A percentile compares a stretch with the other conserved stretches of the same genome.
These are phyloP conservation scores for Moesziomyces sp. DNA, from an alignment of 1,284 basidiomycete genomes.

Conservation along the genomic window DNA sequence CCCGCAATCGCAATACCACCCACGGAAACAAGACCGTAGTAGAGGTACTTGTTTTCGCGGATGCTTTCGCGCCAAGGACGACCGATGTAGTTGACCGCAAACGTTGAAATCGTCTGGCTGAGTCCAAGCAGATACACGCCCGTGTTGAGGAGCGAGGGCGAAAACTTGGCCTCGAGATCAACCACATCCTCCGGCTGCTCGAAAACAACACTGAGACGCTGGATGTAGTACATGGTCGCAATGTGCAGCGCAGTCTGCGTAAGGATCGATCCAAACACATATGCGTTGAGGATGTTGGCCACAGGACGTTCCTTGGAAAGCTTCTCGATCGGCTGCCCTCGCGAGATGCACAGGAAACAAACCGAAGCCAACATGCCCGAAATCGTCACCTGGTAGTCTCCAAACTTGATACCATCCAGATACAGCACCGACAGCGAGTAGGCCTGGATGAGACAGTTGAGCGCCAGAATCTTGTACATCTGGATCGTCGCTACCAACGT, in stretches of 20 bases:
- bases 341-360: conserved; percentile 66
- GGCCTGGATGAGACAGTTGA: conserved; percentile 66
- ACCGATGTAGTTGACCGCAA: conserved; percentile 67
- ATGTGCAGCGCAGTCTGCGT: conserved; percentile 65
- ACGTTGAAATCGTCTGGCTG: conserved; percentile 64
- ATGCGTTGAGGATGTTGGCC: conserved; percentile 61
- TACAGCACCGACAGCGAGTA: conserved; percentile 64
- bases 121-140: conserved; percentile 64
- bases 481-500: conserved; percentile 66
- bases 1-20: conserved; percentile 60
- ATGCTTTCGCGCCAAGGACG: conserved; percentile 63
- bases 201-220: conserved; percentile 44
- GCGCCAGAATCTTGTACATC: conserved; percentile 68
- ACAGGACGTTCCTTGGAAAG: conserved; percentile 63
- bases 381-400: conserved; percentile 66
- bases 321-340: conserved; percentile 63
- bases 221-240: conserved; percentile 63
- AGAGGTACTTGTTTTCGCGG: conserved; percentile 61
- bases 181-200: conserved; percentile 56
- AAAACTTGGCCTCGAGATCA: conserved; percentile 65
- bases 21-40: conserved; percentile 60
- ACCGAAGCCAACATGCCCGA: conserved; percentile 60
- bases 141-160: conserved; percentile 64
- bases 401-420: conserved; percentile 65
- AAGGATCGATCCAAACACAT: conserved; percentile 63